A percentile compares a stretch with the other conserved stretches of the same genome.
Conservation (phyloP, 257 asterid genomes). For the Fraxinus anomala region DNA sequence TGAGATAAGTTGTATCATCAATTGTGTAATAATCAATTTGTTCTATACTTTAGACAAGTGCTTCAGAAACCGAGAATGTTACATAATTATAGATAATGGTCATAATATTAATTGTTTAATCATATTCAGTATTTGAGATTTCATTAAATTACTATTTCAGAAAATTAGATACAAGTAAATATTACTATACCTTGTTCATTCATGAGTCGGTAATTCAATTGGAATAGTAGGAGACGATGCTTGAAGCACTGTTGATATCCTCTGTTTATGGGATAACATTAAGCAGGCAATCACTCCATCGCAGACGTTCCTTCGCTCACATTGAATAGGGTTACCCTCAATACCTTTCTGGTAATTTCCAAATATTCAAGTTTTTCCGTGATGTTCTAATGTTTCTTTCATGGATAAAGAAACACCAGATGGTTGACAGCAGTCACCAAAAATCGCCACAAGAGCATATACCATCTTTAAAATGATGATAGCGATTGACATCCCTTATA, state of each 20-base stretch:
- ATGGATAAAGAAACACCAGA: not conserved
- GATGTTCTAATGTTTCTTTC: not conserved
- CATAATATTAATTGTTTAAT: too few relatives aligned
- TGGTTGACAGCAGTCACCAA: slow-evolving; percentile 38
- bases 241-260: too few relatives aligned
- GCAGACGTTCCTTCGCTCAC: not conserved
- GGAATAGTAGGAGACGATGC: not conserved
- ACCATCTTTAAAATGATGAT: slow-evolving; percentile 65
- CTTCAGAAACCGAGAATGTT: too few relatives aligned
- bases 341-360: too few relatives aligned
- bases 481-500: slow-evolving; percentile 63
- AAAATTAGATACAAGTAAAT: not conserved
- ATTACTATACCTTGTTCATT: not conserved
- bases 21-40: too few relatives aligned
- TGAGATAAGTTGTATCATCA: too few relatives aligned
- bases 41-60: too few relatives aligned
- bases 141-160: not conserved
- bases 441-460: slow-evolving; percentile 57
- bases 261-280: too few relatives aligned
- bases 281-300: too few relatives aligned
- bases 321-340: not conserved
- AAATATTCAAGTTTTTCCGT: not conserved
- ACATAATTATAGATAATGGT: too few relatives aligned
- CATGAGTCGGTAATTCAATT: not conserved
- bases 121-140: too few relatives aligned